Percentiles rank a stretch among this genome's conserved stretches.
These are phyloP conservation scores for Fusarium oligoseptatum DNA, from an alignment of 2,329 filamentous ascomycete species.

Conservation along the genomic window DNA sequence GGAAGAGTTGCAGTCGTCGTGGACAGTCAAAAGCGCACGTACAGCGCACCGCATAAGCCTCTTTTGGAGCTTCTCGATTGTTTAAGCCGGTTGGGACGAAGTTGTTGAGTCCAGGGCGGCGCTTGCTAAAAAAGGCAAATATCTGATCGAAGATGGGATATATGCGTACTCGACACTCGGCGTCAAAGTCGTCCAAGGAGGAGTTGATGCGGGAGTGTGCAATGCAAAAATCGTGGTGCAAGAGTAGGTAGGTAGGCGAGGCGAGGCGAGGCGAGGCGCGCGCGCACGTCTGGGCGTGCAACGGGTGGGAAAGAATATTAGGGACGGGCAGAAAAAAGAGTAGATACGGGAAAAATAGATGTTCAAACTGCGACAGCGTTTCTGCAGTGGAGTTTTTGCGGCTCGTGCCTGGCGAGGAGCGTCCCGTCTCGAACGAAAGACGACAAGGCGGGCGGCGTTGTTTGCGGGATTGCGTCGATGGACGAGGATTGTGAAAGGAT, in stretches of 20 bases:
- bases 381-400: slow-evolving; percentile 41
- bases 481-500: slow-evolving; percentile 53
- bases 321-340: slow-evolving; percentile 23
- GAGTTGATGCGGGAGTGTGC: not conserved
- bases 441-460: slow-evolving; percentile 46
- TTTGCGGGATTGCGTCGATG: slow-evolving; percentile 49
- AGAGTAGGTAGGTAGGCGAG: not conserved
- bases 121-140: slow-evolving; percentile 13
- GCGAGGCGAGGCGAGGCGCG: not conserved
- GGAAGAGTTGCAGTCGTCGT: slow-evolving; percentile 37
- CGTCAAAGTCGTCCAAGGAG: slow-evolving; percentile 15
- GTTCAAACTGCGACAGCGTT: slow-evolving; percentile 9
- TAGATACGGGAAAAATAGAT: slow-evolving; percentile 31
- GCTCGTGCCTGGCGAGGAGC: slow-evolving; percentile 40
- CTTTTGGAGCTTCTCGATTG: not conserved
- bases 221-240: not conserved
- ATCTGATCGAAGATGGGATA: not conserved
- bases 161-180: slow-evolving; percentile 27
- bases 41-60: slow-evolving; percentile 32
- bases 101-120: slow-evolving; percentile 17
- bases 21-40: slow-evolving; percentile 35
- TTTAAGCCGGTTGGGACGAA: slow-evolving; percentile 11
- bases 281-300: slow-evolving; percentile 19
- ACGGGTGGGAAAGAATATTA: slow-evolving; percentile 9
- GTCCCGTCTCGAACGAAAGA: slow-evolving; percentile 40